These are phyloP conservation scores for Darksidea phi DNA, from an alignment of 495 filamentous ascomycete genomes.

Conservation along the genomic window DNA sequence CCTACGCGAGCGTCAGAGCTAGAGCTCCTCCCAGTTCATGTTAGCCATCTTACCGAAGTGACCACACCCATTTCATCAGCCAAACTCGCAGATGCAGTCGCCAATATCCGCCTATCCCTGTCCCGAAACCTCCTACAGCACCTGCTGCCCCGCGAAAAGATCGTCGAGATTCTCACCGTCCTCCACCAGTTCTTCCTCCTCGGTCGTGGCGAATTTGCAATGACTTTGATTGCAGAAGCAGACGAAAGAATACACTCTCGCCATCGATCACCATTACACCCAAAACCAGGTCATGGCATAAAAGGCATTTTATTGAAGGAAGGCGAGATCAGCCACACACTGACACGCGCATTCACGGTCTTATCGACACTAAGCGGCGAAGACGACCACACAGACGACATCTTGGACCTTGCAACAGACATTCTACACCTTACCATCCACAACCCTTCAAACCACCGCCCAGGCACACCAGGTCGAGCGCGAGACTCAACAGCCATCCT, in stretches of 20 bases:
- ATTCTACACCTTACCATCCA: constrained; percentile 66
- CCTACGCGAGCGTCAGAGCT: constrained; percentile 56
- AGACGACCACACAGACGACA: constrained; percentile 70
- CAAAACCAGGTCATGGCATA: constrained; percentile 42
- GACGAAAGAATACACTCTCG: constrained; percentile 66
- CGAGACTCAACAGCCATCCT: constrained; percentile 17
- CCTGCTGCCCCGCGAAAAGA: constrained; percentile 70
- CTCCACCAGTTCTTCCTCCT: constrained; percentile 86
- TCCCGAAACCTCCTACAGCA: constrained; percentile 78
- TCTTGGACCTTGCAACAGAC: constrained; percentile 75
- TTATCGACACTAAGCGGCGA: constrained; percentile 69
- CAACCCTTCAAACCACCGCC: constrained; percentile 31
- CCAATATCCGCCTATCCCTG: constrained; percentile 73
- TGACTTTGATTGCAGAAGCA: constrained; percentile 79
- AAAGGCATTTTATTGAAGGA: constrained; percentile 73
- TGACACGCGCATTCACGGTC: constrained; percentile 73
- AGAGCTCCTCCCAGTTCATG: constrained; percentile 68
- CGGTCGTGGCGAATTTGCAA: constrained; percentile 83
- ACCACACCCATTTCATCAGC: constrained; percentile 69
- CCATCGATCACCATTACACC: constrained; percentile 42
- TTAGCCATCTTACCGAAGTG: constrained; percentile 67
- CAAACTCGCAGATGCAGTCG: constrained; percentile 66
- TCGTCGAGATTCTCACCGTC: constrained; percentile 72
- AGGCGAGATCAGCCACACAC: constrained; percentile 72
- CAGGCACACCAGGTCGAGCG: constrained; percentile 35